Evolutionary conservation across 2,329 filamentous ascomycete genomes (phyloP), one percentile per base, ranked within the genome.

Genomic region (Aphanocladium album): DNA sequence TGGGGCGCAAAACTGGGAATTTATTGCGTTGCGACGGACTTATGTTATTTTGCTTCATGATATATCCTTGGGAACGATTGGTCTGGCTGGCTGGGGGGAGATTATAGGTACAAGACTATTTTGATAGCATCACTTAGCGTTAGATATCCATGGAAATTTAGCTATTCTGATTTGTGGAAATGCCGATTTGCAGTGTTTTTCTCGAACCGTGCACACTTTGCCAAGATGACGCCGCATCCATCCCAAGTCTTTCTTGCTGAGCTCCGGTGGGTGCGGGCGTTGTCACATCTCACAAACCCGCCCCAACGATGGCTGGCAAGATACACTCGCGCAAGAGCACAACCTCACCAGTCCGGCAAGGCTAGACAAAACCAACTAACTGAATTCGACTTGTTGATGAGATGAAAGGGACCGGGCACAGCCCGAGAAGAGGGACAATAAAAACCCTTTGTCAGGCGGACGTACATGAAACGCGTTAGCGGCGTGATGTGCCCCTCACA

Each of bases 401-500:
- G 55, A 57, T 57, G 55, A 50, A 57, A 37, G 43, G 54, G 30
- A 25, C 16, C 39, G 39, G 17, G 41, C 37, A n/a, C 4, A 43
- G 35, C 8, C 39, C 39, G 16, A 43, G 16, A 17, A 17, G 7
- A 47, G n/a, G 33, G 33, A 35, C 33, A 35, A n/a, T n/a, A n/a
- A n/a, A n/a, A n/a, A n/a, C n/a, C n/a, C n/a, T 11, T 41, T 12
- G 55, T 57, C 55, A 57, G 43, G 55, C 55, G 55, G 43, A 30
- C 33, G 45, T 21, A 57, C 37, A 19, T 57, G 55, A 57, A 57
- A 57, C 55, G 35, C 55, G 23, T 57, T 57, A 50, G 55, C 27
- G 53, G 53, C 52, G 9, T 12, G 46, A 4, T 23, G 21, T 27
- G 8, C n/a, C n/a, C n/a, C 7, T 5, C 9, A 11, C 1, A 6